These are phyloP conservation scores for Leccinum longicurvipes DNA, from an alignment of 768 basidiomycete genomes.

Conservation along the genomic window DNA sequence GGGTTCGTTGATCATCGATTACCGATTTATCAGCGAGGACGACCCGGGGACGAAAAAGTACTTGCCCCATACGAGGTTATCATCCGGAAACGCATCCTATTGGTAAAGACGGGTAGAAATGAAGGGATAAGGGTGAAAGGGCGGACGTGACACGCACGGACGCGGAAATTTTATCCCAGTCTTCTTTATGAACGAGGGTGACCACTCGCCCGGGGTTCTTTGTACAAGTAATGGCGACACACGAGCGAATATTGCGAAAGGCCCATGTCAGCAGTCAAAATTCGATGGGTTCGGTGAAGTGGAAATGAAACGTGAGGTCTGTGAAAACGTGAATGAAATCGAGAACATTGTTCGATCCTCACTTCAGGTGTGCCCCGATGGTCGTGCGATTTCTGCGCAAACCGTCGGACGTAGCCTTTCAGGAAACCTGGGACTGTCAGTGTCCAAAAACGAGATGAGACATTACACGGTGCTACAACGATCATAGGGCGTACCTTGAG, in stretches of 20 bases:
- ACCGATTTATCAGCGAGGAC: neutral
- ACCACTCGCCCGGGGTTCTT: slow-evolving; percentile 88
- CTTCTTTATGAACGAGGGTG: slow-evolving; percentile 82
- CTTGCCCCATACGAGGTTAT: slow-evolving; percentile 62
- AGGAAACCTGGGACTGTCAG: slow-evolving; percentile 70
- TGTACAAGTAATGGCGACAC: neutral
- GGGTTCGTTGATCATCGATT: neutral
- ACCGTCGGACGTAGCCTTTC: slow-evolving; percentile 87
- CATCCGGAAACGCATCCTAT: slow-evolving; percentile 32
- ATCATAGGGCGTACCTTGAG: slow-evolving; percentile 46
- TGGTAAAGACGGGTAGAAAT: neutral
- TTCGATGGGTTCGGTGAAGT: neutral
- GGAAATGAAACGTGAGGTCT: neutral
- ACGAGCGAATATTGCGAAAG: neutral
- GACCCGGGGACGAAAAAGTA: slow-evolving; percentile 2
- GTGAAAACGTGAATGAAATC: neutral
- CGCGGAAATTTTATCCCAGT: slow-evolving; percentile 78
- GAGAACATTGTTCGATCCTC: neutral
- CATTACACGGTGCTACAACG: neutral
- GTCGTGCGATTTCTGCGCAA: slow-evolving; percentile 90
- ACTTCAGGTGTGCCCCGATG: slow-evolving; percentile 90
- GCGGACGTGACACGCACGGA: slow-evolving; percentile 42
- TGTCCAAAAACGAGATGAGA: neutral
- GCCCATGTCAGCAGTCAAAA: neutral
- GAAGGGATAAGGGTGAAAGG: neutral